Evolutionary conservation across 345 rosid genomes (phyloP), one percentile per base, ranked within the genome.

Genomic region (Bruguiera sexangula): DNA sequence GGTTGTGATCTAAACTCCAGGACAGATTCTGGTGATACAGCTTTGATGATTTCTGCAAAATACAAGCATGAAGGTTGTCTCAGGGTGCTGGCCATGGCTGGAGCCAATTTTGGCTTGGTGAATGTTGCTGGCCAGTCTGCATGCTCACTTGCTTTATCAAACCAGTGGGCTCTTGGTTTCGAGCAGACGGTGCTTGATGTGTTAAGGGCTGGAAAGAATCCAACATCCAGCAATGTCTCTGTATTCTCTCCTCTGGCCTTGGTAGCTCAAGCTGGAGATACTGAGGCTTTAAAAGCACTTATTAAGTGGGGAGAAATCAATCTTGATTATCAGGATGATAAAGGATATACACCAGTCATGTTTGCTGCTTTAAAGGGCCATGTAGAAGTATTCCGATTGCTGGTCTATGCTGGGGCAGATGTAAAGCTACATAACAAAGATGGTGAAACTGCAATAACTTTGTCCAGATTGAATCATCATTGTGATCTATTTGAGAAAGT

Each of bases 331-430:
- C 99, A 95, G 76, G 94, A 92, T 65, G 87, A 76, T 43, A 80
- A 82, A 63, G 99, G 99, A 32, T 87, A 85, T 77, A 78, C 99
- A 9, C 93, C 99, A 48, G 97, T 88, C 69, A 92, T 92, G 98
- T 68, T 86, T 74, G 83, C 96, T n/a, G 98, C 96, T 57, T 66
- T 82, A 70, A 89, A 86, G 21, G 94, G 99, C 24, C 90, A 92
- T 32, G 86, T 89, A 3, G 92, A 90, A 74, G 86, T 86, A 22
- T 95, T 95, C 69, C 87, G 91, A 18, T 52, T 84, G 66, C 79
- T 95, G 34, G 96, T 95, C 59, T 84, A 84, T 48, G 93, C 94
- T 0, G 98, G 98, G 8, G 98, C 98, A 50, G 94, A 95, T 55
- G 92, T 95, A n/a, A 87, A 89, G 83, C 85, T 95, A 5, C 36